Evolutionary conservation across 306 rosid genomes (phyloP).

Genomic region (Medicago truncatula): MtrunA17r5.0-ANR NC_053049.1:45196501-45197000

Average conservation of each 20-base stretch:
- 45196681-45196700: conserved; percentile 67
- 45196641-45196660: conserved; percentile 65
- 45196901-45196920: conserved; percentile 65
- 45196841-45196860: conserved; percentile 74
- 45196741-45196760: conserved; percentile 85
- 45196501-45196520: conserved; percentile 70
- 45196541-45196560: conserved; percentile 91
- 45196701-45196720: conserved; percentile 59
- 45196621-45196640: conserved; percentile 70
- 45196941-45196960: conserved; percentile 64
- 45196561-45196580: conserved; percentile 74
- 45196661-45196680: conserved; percentile 67
- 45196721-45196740: conserved; percentile 91
- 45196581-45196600: conserved; percentile 77
- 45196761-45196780: conserved; percentile 96
- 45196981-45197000: conserved; percentile 46
- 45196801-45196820: conserved; percentile 67
- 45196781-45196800: conserved; percentile 84
- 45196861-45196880: conserved; percentile 29
- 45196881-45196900: conserved; percentile 67
- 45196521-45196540: conserved; percentile 79
- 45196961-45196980: conserved; percentile 53
- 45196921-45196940: conserved; percentile 60
- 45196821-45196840: conserved; percentile 89
- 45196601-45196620: conserved; percentile 82